Evolutionary conservation across 306 rosid genomes (phyloP).

Genomic region (Ormosia emarginata): DNA sequence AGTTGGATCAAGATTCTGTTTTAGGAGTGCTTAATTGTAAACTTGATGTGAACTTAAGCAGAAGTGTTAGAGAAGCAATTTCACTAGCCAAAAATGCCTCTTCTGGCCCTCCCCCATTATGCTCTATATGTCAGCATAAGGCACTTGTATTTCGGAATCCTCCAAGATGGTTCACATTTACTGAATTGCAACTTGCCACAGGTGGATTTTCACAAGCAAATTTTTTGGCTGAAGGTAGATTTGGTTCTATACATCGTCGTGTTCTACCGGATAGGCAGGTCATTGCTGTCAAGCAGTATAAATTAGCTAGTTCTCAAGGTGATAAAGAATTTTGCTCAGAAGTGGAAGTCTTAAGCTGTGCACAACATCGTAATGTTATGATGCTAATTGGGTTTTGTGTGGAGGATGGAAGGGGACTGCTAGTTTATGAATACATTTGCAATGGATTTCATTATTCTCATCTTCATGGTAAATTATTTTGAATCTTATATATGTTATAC

Average conservation of each 20-base stretch:
- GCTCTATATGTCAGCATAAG: constrained; percentile 76
- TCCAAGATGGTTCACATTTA: constrained; percentile 68
- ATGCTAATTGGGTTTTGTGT: constrained; percentile 70
- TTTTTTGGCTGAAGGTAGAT: constrained; percentile 87
- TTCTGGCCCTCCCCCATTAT: constrained; percentile 65
- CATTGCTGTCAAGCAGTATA: constrained; percentile 73
- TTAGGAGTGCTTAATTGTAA: constrained; percentile 30
- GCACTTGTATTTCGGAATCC: constrained; percentile 67
- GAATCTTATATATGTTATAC: background rate
- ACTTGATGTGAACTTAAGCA: constrained; percentile 47
- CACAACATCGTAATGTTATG: constrained; percentile 77
- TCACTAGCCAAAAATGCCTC: constrained; percentile 41
- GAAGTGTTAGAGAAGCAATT: constrained; percentile 56
- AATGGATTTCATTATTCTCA: constrained; percentile 65
- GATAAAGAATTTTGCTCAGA: constrained; percentile 76
- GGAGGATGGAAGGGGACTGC: constrained; percentile 66
- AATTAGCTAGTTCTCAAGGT: constrained; percentile 67
- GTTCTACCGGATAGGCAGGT: constrained; percentile 55
- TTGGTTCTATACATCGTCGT: constrained; percentile 70
- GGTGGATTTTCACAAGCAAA: constrained; percentile 61
- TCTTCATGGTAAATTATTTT: constrained; percentile 50
- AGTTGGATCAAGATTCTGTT: constrained; percentile 38
- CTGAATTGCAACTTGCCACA: constrained; percentile 61
- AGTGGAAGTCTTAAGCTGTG: constrained; percentile 74
- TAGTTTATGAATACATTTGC: constrained; percentile 72